phyloP scores from a whole-genome alignment of 176 grass and related monocot genomes.

The Triticum urartu region DNA sequence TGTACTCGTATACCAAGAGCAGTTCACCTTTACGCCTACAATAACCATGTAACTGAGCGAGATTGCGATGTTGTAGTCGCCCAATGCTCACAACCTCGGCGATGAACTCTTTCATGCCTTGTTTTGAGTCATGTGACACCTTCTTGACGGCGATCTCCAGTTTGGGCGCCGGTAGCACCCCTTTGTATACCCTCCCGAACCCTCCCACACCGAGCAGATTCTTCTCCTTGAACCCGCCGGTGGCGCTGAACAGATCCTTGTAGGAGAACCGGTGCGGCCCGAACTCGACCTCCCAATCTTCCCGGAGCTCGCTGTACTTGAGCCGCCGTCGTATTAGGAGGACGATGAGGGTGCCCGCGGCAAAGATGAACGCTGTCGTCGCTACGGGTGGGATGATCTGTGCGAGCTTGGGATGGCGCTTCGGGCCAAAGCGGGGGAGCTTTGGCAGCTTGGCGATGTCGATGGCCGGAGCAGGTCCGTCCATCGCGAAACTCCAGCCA shows the following conservation, averaged over 20 bases:
- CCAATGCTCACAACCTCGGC: conserved; percentile 2
- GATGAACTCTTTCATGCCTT: conserved; percentile 11
- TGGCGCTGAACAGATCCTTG: background rate
- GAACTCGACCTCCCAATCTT: conserved; percentile 14
- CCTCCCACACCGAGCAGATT: conserved; percentile 6
- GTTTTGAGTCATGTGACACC: background rate
- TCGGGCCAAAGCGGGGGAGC: background rate
- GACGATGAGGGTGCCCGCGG: background rate
- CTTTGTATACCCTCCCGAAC: conserved; percentile 4
- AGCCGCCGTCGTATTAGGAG: background rate
- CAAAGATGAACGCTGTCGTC: background rate
- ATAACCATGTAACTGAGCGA: background rate
- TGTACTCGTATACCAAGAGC: conserved; percentile 10
- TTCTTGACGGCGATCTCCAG: conserved; percentile 1
- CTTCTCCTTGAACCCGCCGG: background rate
- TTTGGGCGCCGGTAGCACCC: background rate
- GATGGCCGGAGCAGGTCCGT: conserved; percentile 1
- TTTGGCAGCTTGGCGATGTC: conserved; percentile 3
- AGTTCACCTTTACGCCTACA: background rate
- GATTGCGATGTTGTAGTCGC: background rate
- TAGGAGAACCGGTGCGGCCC: conserved; percentile 16
- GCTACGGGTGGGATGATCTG: background rate
- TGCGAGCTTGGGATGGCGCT: background rate
- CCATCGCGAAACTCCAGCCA: background rate
- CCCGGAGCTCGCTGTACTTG: background rate